Evolutionary conservation across 2,329 filamentous ascomycete genomes (phyloP), one percentile per base, ranked within the genome.

Genomic region (Fusarium neocosmosporiellum): DNA sequence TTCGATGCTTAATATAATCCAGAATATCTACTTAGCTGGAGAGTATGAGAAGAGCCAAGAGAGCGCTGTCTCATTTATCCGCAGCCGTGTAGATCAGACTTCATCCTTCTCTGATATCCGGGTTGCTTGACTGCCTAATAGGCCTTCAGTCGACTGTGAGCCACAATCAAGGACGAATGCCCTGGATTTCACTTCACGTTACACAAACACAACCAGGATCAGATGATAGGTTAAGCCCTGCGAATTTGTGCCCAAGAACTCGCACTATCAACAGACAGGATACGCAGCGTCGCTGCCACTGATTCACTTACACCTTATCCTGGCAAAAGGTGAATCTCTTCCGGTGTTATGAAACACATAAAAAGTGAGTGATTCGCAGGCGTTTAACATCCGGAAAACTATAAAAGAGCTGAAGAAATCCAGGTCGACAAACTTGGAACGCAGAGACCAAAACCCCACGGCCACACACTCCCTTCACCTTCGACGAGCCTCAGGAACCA

Each of bases 151-250:
- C 7, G 16, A 37, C 16, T 18, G 8, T 22, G n/a, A 43, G n/a
- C n/a, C 39, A 43, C 39, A 43, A 39, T 39, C 39, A 20, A 43
- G 39, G 39, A 43, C 39, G 20, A 39, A 10, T 36, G 20, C 11
- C 11, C 39, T 13, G 39, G 20, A 50, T 20, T 20, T 50, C 27
- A 48, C 16, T 7, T n/a, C 46, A 20, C 4, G 27, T 50, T 50
- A 50, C 46, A 50, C 46, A 50, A 50, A 7, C 46, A 50, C 27
- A 50, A 8, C 27, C 24, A 31, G 46, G 27, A 31, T 50, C 46
- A 50, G 27, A 50, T 50, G 46, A 31, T 50, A 50, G 46, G 46
- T 31, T 2, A 50, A 50, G 11, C 24, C 10, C 43, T 48, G 43
- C 24, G 16, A 50, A 31, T 50, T 50, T 31, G n/a, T 50, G 46